Evolutionary conservation across 73 alveolate genomes (phyloP).

Genomic region (Paramecium sonneborni): DNA sequence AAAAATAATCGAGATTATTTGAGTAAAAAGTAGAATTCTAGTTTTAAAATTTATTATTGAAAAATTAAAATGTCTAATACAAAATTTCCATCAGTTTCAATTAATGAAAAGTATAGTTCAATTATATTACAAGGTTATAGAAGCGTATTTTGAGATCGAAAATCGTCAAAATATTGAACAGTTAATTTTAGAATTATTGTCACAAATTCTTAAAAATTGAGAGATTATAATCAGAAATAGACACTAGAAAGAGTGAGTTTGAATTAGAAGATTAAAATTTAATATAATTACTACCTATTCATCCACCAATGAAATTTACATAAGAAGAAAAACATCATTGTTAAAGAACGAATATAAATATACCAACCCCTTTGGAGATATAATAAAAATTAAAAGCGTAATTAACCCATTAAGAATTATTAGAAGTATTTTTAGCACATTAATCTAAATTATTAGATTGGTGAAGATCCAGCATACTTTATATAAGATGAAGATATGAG

Average conservation of each 20-base stretch:
- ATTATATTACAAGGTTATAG: not conserved
- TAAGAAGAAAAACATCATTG: not conserved
- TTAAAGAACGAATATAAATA: not conserved
- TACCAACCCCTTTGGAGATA: not conserved
- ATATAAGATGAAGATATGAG: not conserved
- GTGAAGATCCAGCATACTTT: not conserved
- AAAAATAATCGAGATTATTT: too few relatives aligned
- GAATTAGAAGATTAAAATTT: not conserved
- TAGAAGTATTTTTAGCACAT: not conserved
- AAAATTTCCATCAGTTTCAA: not conserved
- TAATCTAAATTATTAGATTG: not conserved
- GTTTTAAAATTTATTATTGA: not conserved
- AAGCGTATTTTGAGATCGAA: not conserved
- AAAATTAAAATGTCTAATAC: not conserved
- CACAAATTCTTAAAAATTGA: not conserved
- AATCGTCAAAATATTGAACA: not conserved
- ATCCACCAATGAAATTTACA: not conserved
- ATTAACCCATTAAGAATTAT: not conserved
- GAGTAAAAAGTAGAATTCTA: not conserved
- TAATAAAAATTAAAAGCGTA: not conserved
- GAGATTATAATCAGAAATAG: not conserved
- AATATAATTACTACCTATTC: not conserved
- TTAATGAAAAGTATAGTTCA: not conserved
- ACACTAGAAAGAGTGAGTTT: not conserved
- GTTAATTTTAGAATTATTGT: not conserved